phyloP scores from a whole-genome alignment of 2,329 filamentous ascomycete genomes.

The Colletotrichum orbiculare region DNA sequence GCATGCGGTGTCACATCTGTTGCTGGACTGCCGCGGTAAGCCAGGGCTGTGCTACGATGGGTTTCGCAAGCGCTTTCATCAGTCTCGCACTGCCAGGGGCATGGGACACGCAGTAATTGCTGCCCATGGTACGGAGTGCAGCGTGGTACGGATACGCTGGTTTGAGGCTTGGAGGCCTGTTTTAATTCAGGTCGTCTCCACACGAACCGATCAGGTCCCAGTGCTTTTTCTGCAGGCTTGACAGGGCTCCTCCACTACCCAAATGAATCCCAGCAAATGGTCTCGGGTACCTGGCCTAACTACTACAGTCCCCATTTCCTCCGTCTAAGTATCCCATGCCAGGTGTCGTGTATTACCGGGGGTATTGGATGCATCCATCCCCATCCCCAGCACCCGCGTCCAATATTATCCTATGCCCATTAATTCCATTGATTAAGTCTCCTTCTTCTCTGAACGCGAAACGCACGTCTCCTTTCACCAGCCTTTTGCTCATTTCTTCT shows the following conservation, averaged over 20 bases:
- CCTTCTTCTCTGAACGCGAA: slow-evolving; percentile 23
- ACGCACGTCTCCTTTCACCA: slow-evolving; percentile 25
- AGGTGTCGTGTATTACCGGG: no score
- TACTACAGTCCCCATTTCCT: slow-evolving; percentile 1
- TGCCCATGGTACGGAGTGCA: no score
- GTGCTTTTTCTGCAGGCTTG: not conserved
- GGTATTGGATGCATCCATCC: not conserved
- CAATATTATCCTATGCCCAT: slow-evolving; percentile 29
- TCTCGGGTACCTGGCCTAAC: slow-evolving; percentile 32
- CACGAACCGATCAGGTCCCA: slow-evolving; percentile 27
- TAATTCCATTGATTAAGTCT: slow-evolving; percentile 35
- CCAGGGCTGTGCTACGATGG: no score
- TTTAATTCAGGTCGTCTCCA: slow-evolving; percentile 23
- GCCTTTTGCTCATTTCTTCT: slow-evolving; percentile 7
- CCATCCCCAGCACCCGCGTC: slow-evolving; percentile 16
- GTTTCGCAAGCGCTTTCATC: no score
- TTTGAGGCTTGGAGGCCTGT: slow-evolving; percentile 5
- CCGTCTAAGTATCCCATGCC: not conserved
- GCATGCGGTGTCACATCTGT: no score
- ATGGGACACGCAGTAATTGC: no score
- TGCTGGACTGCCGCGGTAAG: no score
- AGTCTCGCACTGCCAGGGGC: no score
- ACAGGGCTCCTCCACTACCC: slow-evolving; percentile 6
- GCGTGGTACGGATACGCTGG: no score
- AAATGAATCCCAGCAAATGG: slow-evolving; percentile 11